A percentile compares a stretch with the other conserved stretches of the same genome.
phyloP scores from a whole-genome alignment of 108 stramenopile species.

The Fragilaria radians region DNA sequence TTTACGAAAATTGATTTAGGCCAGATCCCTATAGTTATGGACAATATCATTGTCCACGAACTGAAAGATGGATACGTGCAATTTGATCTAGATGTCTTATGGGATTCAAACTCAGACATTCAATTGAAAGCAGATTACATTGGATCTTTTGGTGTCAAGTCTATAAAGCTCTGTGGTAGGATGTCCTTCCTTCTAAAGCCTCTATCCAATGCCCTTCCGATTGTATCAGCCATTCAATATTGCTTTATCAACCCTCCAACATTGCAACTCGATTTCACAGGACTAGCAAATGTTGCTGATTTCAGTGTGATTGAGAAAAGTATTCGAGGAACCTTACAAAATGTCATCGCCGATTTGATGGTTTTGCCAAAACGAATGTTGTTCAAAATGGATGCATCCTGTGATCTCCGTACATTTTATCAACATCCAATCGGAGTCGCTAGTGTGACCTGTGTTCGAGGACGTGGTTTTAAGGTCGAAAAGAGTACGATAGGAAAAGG shows the following conservation, averaged over 20 bases:
- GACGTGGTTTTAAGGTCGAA: conserved; percentile 46
- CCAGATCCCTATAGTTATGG: conserved; percentile 42
- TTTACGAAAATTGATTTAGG: conserved; percentile 68
- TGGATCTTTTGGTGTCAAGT: conserved; percentile 43
- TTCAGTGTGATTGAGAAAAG: conserved; percentile 28
- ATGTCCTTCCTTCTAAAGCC: conserved; percentile 43
- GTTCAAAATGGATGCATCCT: conserved; percentile 34
- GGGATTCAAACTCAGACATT: conserved; percentile 59
- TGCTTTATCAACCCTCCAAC: conserved; percentile 59
- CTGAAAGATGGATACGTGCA: conserved; percentile 26
- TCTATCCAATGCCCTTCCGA: conserved; percentile 39
- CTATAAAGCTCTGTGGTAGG: conserved; percentile 51
- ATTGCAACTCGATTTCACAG: conserved; percentile 46
- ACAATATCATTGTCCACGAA: conserved; percentile 46
- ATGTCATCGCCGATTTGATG: conserved; percentile 24
- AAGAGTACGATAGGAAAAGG: conserved; percentile 28
- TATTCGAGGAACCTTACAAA: conserved; percentile 18
- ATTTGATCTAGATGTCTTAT: conserved; percentile 53
- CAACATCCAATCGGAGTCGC: conserved; percentile 44
- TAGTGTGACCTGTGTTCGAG: conserved; percentile 29
- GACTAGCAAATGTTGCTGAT: conserved; percentile 43
- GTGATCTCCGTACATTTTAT: conserved; percentile 37
- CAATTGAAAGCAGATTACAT: conserved; percentile 38
- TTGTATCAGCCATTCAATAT: conserved; percentile 51
- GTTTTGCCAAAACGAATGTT: conserved; percentile 53